Evolutionary conservation across 164 flowering plant species (phyloP).

Genomic region (Magnolia sinica): DNA sequence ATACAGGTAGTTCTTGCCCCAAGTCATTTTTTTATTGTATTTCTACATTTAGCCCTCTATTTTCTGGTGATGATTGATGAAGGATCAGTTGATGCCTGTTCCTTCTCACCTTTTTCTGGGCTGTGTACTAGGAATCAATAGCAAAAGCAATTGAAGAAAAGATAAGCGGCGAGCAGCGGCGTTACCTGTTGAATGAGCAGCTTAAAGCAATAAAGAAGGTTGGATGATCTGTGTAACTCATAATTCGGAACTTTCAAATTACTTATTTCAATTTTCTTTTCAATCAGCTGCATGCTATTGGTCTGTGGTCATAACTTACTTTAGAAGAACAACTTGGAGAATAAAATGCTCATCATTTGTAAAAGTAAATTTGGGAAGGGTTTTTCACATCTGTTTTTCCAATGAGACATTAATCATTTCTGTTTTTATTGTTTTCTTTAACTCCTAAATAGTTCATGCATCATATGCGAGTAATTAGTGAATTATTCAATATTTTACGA

Average conservation of each 20-base stretch:
- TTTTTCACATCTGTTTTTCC: not conserved
- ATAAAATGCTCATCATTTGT: not conserved
- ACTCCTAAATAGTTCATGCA: not conserved
- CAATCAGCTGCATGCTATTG: not conserved
- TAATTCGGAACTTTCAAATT: not conserved
- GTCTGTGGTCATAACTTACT: not conserved
- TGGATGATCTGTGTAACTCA: not conserved
- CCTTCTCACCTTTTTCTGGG: not conserved
- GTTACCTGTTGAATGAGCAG: slow-evolving; percentile 91
- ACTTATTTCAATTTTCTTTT: too few relatives aligned
- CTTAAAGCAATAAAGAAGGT: slow-evolving; percentile 99
- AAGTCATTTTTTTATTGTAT: slow-evolving; percentile 1
- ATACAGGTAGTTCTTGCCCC: slow-evolving; percentile 63
- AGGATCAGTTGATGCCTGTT: not conserved
- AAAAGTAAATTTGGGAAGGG: too few relatives aligned
- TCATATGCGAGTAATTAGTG: not conserved
- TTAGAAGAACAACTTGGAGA: not conserved
- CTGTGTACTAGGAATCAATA: slow-evolving; percentile 68
- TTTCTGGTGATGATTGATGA: slow-evolving; percentile 5
- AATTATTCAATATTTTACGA: not conserved
- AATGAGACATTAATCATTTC: not conserved
- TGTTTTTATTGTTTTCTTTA: not conserved
- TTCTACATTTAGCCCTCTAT: not conserved
- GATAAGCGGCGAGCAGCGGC: slow-evolving; percentile 94
- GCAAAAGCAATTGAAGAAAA: slow-evolving; percentile 99